These are phyloP conservation scores for Epichloe coenophiala DNA, from an alignment of 2,329 filamentous ascomycete species.

Conservation along the genomic window DNA sequence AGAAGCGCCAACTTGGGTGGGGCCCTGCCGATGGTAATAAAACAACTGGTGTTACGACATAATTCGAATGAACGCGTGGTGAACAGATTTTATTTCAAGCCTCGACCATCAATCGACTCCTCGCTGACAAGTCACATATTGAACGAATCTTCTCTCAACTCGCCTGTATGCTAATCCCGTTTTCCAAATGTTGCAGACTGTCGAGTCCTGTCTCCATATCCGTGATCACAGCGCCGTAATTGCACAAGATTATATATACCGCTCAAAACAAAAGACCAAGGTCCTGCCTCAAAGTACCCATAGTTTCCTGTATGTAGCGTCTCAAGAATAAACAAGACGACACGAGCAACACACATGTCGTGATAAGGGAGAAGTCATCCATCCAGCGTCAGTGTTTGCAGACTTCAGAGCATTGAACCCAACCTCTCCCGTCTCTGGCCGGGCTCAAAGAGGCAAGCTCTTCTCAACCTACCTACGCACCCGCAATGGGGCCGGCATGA, in stretches of 20 bases:
- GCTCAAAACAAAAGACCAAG: neutral
- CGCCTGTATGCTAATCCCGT: neutral
- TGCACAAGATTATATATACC: neutral
- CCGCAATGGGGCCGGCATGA: slow-evolving; percentile 22
- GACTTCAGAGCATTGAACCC: neutral
- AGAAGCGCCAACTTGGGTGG: neutral
- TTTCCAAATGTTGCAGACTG: slow-evolving; percentile 4
- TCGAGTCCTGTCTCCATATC: neutral
- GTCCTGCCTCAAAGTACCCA: neutral
- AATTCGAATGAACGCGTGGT: neutral
- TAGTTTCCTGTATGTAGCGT: neutral
- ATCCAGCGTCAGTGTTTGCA: neutral
- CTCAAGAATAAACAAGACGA: neutral
- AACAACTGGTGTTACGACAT: no score
- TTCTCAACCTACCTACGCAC: slow-evolving; percentile 14
- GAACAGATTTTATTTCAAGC: neutral
- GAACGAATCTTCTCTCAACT: neutral
- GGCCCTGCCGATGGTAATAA: neutral
- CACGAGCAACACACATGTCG: neutral
- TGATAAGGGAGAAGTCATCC: neutral
- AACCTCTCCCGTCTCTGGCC: neutral
- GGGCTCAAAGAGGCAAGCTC: neutral
- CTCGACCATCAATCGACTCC: slow-evolving; percentile 4
- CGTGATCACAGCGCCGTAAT: neutral
- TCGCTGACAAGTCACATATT: slow-evolving; percentile 6